A percentile compares a stretch with the other conserved stretches of the same genome.
These are phyloP conservation scores for Starmerella bacillaris DNA, from an alignment of 805 yeast genomes.

Conservation along the genomic window DNA sequence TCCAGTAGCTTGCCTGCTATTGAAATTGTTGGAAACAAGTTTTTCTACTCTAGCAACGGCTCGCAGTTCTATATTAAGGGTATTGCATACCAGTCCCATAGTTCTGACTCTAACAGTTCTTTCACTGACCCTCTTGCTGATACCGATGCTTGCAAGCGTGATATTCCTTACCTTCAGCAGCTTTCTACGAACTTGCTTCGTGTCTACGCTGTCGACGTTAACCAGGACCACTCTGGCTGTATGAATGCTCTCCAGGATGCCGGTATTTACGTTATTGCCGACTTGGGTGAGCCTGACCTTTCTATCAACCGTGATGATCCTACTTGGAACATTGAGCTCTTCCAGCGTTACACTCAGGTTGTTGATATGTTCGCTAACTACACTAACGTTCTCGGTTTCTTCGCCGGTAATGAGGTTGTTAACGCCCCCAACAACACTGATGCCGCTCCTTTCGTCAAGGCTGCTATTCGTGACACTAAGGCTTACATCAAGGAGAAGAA, in stretches of 20 bases:
- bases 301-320: constrained; percentile 70
- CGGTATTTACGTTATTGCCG: constrained; percentile 83
- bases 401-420: constrained; percentile 95
- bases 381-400: constrained; percentile 74
- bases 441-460: constrained; percentile 88
- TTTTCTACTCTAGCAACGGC: constrained; percentile 53
- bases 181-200: constrained; percentile 63
- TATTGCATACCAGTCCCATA: constrained; percentile 64
- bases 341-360: constrained; percentile 61
- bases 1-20: constrained; percentile 32
- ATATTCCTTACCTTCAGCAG: constrained; percentile 53
- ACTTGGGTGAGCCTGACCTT: constrained; percentile 65
- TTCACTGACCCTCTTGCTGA: constrained; percentile 65
- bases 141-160: constrained; percentile 52
- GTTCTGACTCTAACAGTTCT: constrained; percentile 31
- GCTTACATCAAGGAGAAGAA: constrained; percentile 45
- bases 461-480: constrained; percentile 83
- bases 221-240: constrained; percentile 54
- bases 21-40: constrained; percentile 53
- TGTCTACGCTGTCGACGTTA: constrained; percentile 70
- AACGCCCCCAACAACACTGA: constrained; percentile 65
- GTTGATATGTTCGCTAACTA: constrained; percentile 65
- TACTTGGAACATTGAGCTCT: constrained; percentile 53
- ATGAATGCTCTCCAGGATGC: constrained; percentile 60
- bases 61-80: constrained; percentile 78